A percentile compares a stretch with the other conserved stretches of the same genome.
phyloP scores from a whole-genome alignment of 1,284 basidiomycete species.

The Pseudomicrostroma phylloplanum region DNA sequence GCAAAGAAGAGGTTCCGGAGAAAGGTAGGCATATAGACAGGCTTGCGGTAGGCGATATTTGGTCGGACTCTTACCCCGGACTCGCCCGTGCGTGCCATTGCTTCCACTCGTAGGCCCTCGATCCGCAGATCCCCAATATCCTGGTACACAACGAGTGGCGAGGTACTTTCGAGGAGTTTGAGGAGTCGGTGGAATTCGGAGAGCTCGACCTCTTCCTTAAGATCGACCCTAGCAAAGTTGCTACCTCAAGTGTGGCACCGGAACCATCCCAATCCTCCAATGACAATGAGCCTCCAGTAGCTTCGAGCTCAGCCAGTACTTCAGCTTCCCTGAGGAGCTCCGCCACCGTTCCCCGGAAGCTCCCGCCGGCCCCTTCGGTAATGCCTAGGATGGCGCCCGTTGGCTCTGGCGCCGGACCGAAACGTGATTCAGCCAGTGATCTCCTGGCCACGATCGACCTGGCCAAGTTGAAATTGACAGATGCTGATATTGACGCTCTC shows the following conservation, averaged over 20 bases:
- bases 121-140: constrained; percentile 43
- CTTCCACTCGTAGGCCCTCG: constrained; percentile 19
- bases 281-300: not conserved
- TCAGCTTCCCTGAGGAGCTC: constrained; percentile 1
- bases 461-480: constrained; percentile 29
- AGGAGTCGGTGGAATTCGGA: constrained; percentile 48
- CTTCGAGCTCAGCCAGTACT: not conserved
- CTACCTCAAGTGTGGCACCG: constrained; percentile 4
- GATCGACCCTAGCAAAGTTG: constrained; percentile 19
- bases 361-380: constrained; percentile 6
- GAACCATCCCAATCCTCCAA: not conserved
- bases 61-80: not conserved
- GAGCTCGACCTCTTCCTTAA: constrained; percentile 44
- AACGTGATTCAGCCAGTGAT: constrained; percentile 32
- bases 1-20: constrained; percentile 47
- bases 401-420: constrained; percentile 27
- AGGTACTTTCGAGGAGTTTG: constrained; percentile 48
- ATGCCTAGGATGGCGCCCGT: constrained; percentile 21
- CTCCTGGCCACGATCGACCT: constrained; percentile 36
- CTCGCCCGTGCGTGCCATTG: not conserved
- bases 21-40: constrained; percentile 23
- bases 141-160: constrained; percentile 50
- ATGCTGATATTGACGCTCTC: constrained; percentile 33
- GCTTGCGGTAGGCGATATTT: not conserved
- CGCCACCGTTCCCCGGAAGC: constrained; percentile 9